phyloP scores from a whole-genome alignment of 257 asterid species.

The Anisodus tanguticus region DNA sequence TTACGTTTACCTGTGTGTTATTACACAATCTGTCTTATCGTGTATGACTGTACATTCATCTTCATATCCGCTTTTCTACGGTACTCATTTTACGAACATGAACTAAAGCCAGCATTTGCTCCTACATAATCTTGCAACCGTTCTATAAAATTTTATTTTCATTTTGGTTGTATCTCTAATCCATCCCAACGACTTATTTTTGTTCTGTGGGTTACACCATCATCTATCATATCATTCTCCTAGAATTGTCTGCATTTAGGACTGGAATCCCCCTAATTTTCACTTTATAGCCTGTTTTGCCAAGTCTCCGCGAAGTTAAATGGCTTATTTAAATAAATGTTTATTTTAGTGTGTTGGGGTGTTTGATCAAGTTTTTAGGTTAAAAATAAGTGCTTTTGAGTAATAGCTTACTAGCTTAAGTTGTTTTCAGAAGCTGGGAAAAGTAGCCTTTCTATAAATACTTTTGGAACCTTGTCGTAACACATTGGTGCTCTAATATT shows the following conservation, averaged over 20 bases:
- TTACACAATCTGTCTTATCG: background rate
- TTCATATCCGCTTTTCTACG: background rate
- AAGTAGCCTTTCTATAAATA: too few species aligned
- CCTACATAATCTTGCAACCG: background rate
- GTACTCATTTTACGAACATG: background rate
- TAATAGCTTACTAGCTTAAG: too few species aligned
- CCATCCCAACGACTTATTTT: background rate
- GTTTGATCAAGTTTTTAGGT: too few species aligned
- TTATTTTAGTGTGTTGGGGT: too few species aligned
- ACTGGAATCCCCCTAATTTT: background rate
- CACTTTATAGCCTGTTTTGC: background rate
- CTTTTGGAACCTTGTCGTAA: too few species aligned
- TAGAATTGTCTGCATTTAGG: background rate
- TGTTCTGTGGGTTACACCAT: background rate
- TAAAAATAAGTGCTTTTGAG: too few species aligned
- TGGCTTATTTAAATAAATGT: too few species aligned
- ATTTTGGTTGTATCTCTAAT: background rate
- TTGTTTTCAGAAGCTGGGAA: too few species aligned
- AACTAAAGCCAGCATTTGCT: background rate
- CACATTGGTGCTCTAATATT: too few species aligned
- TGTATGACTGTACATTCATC: background rate
- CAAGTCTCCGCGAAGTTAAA: too few species aligned
- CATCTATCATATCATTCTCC: background rate
- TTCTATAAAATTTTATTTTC: background rate
- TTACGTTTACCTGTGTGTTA: conserved; percentile 8